phyloP scores from a whole-genome alignment of 768 basidiomycete genomes.

The Suillus weaverae region DNA sequence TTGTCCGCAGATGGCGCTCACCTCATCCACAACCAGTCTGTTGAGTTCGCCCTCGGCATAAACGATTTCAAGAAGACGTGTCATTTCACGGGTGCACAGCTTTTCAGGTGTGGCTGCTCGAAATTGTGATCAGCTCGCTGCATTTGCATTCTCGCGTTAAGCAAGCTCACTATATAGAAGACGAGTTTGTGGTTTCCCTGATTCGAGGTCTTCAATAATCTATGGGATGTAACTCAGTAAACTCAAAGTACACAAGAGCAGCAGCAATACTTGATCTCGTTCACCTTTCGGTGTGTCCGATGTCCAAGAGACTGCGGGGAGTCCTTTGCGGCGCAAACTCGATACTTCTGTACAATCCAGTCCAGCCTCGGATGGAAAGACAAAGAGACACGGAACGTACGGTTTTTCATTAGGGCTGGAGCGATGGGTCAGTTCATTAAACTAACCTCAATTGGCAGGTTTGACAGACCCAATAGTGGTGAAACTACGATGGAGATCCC shows the following conservation, averaged over 20 bases:
- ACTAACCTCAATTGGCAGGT: background rate
- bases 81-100: constrained; percentile 55
- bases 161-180: constrained; percentile 68
- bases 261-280: constrained; percentile 46
- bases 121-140: background rate
- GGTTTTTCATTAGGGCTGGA: constrained; percentile 80
- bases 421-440: background rate
- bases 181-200: constrained; percentile 55
- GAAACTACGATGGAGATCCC: constrained; percentile 78
- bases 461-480: constrained; percentile 63
- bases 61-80: constrained; percentile 46
- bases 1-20: constrained; percentile 26
- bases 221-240: constrained; percentile 25
- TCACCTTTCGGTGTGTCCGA: constrained; percentile 63
- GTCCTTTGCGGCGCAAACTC: constrained; percentile 50
- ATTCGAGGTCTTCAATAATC: constrained; percentile 63
- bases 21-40: constrained; percentile 82
- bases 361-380: background rate
- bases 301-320: constrained; percentile 61
- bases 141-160: background rate
- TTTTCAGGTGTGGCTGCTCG: constrained; percentile 74
- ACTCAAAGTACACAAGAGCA: background rate
- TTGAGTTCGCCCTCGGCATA: constrained; percentile 61
- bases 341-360: constrained; percentile 54
- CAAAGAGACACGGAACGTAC: constrained; percentile 39